Base-by-base conservation (phyloP, 495 filamentous ascomycete genomes). In the Penicillium ucsense region DNA sequence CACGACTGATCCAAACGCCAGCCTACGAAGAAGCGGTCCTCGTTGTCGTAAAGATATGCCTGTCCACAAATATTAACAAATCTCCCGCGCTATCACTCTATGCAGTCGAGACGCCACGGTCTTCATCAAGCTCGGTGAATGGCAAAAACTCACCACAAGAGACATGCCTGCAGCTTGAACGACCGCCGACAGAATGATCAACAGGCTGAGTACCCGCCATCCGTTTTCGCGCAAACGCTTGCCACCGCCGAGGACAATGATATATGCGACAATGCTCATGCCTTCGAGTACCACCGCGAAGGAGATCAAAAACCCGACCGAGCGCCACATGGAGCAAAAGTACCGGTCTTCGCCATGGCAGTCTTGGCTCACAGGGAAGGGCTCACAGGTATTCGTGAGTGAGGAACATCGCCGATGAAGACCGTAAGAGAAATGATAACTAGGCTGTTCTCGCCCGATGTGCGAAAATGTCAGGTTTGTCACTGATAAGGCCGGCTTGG, bases 321-420 rank as follows among this genome's bases (percentile, higher is more conserved):
- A 83, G 32, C 86, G 78, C 91, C 91, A 97, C 78, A 94, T 85
- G 51, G 80, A 84, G 68, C 91, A 95, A 73, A 97, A 95, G 64
- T 82, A 79, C 31, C 81, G 76, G 57, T 86, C 77, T 41, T 73
- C 70, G 55, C 78, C 81, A 51, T 80, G 75, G 68, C 84, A 88
- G 66, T 87, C 85, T 41, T 79, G 73, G 49, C 74, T 67, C 48
- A 70, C 65, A 6, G 83, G 82, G 57, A 84, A 85, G 45, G 66
- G 64, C 37, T 70, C 66, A 65, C 81, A 85, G 35, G 59, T 65
- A 44, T 73, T 65, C 6, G 68, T 76, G 49, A 72, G 74, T 68
- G 77, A 86, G 78, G 62, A 86, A 66, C 91, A 97, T 53, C 81
- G 81, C 30, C 74, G 72, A 65, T 94, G 84, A 35, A 97, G 80